Conservation (phyloP, 257 asterid genomes). For the Solanum chaucha region DNA sequence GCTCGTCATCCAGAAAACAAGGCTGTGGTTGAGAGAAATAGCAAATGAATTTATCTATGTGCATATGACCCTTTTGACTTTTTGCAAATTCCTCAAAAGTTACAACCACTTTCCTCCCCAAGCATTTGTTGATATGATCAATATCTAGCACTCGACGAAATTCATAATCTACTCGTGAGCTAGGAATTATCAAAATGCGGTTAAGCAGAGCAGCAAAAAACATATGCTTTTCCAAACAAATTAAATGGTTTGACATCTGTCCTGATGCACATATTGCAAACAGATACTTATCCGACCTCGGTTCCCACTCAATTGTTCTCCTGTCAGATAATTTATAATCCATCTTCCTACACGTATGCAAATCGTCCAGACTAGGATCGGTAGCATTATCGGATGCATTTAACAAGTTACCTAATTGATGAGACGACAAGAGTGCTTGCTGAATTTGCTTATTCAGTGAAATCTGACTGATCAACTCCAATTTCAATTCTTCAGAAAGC, state of each 20-base stretch:
- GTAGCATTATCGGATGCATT: conserved; percentile 33
- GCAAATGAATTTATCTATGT: too few relatives aligned
- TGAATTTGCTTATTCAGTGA: conserved; percentile 68
- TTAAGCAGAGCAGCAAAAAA: conserved; percentile 81
- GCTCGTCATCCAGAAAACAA: too few relatives aligned
- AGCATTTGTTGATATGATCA: conserved; percentile 70
- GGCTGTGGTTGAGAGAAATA: too few relatives aligned
- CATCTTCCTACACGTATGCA: conserved; percentile 51
- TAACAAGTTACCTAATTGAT: conserved; percentile 23
- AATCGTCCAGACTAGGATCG: conserved; percentile 19
- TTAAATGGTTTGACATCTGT: conserved; percentile 95
- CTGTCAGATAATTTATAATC: conserved; percentile 53
- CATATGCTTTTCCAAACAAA: conserved; percentile 95
- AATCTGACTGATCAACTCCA: conserved; percentile 50
- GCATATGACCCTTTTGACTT: too few relatives aligned
- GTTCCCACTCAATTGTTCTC: conserved; percentile 80
- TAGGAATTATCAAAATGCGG: conserved; percentile 76
- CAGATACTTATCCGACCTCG: conserved; percentile 62
- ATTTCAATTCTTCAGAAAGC: conserved; percentile 30
- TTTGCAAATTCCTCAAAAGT: conserved; percentile 59
- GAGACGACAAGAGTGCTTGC: conserved; percentile 58
- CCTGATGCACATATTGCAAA: conserved; percentile 86
- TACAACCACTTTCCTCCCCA: conserved; percentile 71
- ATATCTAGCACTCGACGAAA: conserved; percentile 70
- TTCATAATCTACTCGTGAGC: conserved; percentile 78